Percentiles rank a stretch among this genome's conserved stretches.
Conservation (phyloP, 2,329 filamentous ascomycete genomes). For the Diaporthe aspalathi region DNA sequence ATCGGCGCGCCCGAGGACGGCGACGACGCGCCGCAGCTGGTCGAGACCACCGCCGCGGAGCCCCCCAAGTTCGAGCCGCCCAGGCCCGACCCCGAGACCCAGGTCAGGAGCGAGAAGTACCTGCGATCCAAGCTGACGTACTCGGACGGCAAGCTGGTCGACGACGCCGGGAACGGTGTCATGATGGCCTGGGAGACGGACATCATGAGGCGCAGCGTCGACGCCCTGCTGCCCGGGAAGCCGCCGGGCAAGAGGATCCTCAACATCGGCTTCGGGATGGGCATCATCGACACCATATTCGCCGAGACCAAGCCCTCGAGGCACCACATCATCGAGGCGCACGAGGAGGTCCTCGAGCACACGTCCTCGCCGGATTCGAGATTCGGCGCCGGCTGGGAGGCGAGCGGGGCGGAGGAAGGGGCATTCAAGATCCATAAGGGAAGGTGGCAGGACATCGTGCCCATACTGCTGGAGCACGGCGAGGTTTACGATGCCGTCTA, state of each 20-base stretch:
- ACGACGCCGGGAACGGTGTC: slow-evolving; percentile 81
- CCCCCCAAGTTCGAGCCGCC: slow-evolving; percentile 51
- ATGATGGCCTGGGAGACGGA: slow-evolving; percentile 95
- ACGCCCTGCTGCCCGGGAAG: slow-evolving; percentile 64
- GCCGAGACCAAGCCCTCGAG: slow-evolving; percentile 72
- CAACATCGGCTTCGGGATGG: slow-evolving; percentile 93
- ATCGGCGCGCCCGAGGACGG: slow-evolving; percentile 45
- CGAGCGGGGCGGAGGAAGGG: slow-evolving; percentile 67
- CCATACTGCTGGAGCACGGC: slow-evolving; percentile 73
- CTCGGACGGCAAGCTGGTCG: slow-evolving; percentile 74
- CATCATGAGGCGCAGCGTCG: slow-evolving; percentile 84
- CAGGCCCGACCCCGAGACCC: slow-evolving; percentile 51
- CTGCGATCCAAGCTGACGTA: slow-evolving; percentile 75
- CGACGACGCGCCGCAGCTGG: slow-evolving; percentile 48
- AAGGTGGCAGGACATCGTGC: slow-evolving; percentile 84
- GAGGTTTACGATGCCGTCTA: slow-evolving; percentile 89
- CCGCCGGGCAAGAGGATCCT: slow-evolving; percentile 73
- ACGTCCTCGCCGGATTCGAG: slow-evolving; percentile 61
- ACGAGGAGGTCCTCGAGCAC: slow-evolving; percentile 78
- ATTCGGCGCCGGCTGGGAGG: slow-evolving; percentile 68
- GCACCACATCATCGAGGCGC: slow-evolving; percentile 90
- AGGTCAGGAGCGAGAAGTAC: slow-evolving; percentile 74
- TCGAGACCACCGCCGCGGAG: slow-evolving; percentile 40
- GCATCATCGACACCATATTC: slow-evolving; percentile 85
- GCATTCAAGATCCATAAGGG: slow-evolving; percentile 80